Percentiles rank a stretch among this genome's conserved stretches.
These are phyloP conservation scores for Apostasia ramifera DNA, from an alignment of 106 monocot species.

Conservation along the genomic window DNA sequence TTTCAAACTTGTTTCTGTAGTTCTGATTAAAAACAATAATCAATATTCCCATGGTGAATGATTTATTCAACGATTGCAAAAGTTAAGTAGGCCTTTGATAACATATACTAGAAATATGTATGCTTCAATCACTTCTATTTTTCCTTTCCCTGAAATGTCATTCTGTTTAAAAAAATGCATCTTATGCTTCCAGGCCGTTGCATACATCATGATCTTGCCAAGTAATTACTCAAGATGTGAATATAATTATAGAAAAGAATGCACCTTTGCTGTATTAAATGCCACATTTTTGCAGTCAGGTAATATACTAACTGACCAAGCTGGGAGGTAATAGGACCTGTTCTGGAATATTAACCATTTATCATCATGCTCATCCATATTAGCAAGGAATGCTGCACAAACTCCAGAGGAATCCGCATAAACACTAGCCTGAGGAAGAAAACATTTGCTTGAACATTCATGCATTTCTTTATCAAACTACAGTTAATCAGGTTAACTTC, in stretches of 20 bases:
- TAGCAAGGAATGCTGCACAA: slow-evolving; percentile 82
- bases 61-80: too few relatives aligned
- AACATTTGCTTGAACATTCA: not conserved
- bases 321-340: slow-evolving; percentile 66
- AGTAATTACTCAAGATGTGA: not conserved
- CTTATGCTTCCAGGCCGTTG: too few relatives aligned
- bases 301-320: slow-evolving; percentile 93
- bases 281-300: slow-evolving; percentile 86
- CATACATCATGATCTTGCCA: not conserved
- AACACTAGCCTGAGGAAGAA: slow-evolving; percentile 57
- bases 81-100: too few relatives aligned
- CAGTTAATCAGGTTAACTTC: too few relatives aligned
- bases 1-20: too few relatives aligned
- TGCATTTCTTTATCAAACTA: too few relatives aligned
- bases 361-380: slow-evolving; percentile 67
- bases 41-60: too few relatives aligned
- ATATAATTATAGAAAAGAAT: not conserved
- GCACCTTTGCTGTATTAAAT: slow-evolving; percentile 91
- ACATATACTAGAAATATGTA: too few relatives aligned
- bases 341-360: slow-evolving; percentile 54
- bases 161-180: too few relatives aligned
- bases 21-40: too few relatives aligned
- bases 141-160: too few relatives aligned
- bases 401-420: slow-evolving; percentile 55
- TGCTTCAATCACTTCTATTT: too few relatives aligned